A percentile compares a stretch with the other conserved stretches of the same genome.
Conservation (phyloP, 192 early-diverging fungal species). For the Coemansia sp. region DNA sequence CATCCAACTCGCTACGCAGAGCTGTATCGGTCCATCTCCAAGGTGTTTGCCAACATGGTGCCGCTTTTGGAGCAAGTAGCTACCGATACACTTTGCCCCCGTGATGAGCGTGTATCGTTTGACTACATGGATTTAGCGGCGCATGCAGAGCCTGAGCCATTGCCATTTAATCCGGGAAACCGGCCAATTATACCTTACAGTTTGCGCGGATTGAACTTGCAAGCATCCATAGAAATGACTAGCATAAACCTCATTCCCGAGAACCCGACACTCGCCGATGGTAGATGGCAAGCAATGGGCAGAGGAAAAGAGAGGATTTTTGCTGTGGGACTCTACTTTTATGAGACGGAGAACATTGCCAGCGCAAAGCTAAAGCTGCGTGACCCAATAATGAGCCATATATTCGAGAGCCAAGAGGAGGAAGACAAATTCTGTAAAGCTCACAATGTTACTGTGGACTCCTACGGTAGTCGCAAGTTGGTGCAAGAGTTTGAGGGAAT, state of each 20-base stretch:
- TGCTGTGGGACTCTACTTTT: constrained; percentile 72
- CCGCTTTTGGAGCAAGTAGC: constrained; percentile 53
- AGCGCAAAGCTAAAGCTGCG: neutral
- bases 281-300: constrained; percentile 69
- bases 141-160: constrained; percentile 32
- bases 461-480: neutral
- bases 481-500: neutral
- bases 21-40: neutral
- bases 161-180: constrained; percentile 18
- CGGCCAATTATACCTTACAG: constrained; percentile 16
- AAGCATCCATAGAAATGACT: constrained; percentile 70
- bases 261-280: constrained; percentile 53
- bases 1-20: neutral
- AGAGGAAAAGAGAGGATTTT: constrained; percentile 66
- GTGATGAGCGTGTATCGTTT: neutral
- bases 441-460: neutral
- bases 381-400: neutral
- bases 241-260: constrained; percentile 66
- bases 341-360: constrained; percentile 64
- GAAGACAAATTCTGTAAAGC: neutral
- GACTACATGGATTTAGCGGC: constrained; percentile 1
- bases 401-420: neutral
- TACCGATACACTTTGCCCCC: constrained; percentile 3
- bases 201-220: constrained; percentile 38
- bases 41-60: constrained; percentile 1